A percentile compares a stretch with the other conserved stretches of the same genome.
Conservation (phyloP, 768 basidiomycete genomes). For the Goffeauzyma gilvescens region DNA sequence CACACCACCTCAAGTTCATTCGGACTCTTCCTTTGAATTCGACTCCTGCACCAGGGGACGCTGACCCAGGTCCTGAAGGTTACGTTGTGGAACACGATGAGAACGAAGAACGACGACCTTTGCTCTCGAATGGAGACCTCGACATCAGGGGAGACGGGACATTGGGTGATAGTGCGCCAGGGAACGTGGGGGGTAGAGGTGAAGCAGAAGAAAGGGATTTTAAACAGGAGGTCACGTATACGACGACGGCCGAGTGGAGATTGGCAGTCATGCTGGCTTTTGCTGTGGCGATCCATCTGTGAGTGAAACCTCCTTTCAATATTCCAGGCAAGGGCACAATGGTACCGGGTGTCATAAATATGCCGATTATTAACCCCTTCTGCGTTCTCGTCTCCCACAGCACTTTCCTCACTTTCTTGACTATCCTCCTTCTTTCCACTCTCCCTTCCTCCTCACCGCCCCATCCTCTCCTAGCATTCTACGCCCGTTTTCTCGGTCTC, state of each 20-base stretch:
- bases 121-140: too few relatives aligned
- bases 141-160: too few relatives aligned
- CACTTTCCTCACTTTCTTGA: constrained; percentile 42
- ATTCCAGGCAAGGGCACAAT: neutral
- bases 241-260: constrained; percentile 52
- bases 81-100: neutral
- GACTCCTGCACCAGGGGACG: too few relatives aligned
- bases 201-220: too few relatives aligned
- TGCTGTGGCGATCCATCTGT: constrained; percentile 58
- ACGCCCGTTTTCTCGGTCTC: constrained; percentile 78
- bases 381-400: constrained; percentile 32
- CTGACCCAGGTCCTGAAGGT: too few relatives aligned
- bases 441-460: constrained; percentile 30
- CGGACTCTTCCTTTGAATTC: constrained; percentile 1
- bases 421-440: constrained; percentile 41
- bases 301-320: constrained; percentile 4
- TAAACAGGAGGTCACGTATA: constrained; percentile 22
- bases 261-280: constrained; percentile 58
- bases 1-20: constrained; percentile 55
- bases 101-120: neutral
- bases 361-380: too few relatives aligned
- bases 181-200: too few relatives aligned
- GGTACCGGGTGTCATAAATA: too few relatives aligned
- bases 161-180: too few relatives aligned
- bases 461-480: constrained; percentile 36